A percentile compares a stretch with the other conserved stretches of the same genome.
These are phyloP conservation scores for Leucocoprinus leucothites DNA, from an alignment of 768 basidiomycete species.

Conservation along the genomic window DNA sequence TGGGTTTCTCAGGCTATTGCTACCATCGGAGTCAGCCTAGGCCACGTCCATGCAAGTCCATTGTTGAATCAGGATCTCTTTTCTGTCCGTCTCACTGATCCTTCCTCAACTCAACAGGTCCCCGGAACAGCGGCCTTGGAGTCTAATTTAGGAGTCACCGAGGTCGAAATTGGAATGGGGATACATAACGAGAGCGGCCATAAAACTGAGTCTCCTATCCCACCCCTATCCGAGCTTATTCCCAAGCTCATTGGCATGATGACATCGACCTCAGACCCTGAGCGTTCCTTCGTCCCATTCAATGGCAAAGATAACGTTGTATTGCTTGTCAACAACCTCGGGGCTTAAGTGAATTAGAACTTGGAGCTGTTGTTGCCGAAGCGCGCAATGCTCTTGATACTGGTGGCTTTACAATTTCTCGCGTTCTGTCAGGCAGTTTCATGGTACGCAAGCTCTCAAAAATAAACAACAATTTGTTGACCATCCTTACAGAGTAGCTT, in stretches of 20 bases:
- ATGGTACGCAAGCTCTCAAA: constrained; percentile 53
- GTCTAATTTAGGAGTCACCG: constrained; percentile 52
- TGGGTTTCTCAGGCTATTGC: constrained; percentile 65
- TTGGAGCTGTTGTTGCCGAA: constrained; percentile 66
- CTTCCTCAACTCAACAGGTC: constrained; percentile 43
- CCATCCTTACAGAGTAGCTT: constrained; percentile 63
- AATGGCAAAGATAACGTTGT: constrained; percentile 68
- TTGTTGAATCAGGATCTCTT: not conserved
- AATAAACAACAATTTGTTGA: not conserved
- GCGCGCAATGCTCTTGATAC: constrained; percentile 51
- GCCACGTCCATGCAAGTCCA: constrained; percentile 76
- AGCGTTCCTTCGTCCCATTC: constrained; percentile 77
- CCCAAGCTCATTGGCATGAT: constrained; percentile 68
- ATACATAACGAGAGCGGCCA: constrained; percentile 90
- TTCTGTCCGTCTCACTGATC: not conserved
- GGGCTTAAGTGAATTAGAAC: constrained; percentile 83
- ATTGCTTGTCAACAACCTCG: constrained; percentile 84
- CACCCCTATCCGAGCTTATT: constrained; percentile 67
- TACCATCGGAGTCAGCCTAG: constrained; percentile 84
- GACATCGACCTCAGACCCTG: constrained; percentile 68
- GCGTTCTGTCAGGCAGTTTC: constrained; percentile 77
- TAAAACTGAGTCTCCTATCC: constrained; percentile 64
- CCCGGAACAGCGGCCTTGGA: constrained; percentile 67
- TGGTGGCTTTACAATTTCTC: constrained; percentile 52
- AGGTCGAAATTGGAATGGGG: constrained; percentile 88